Evolutionary conservation across 2,329 filamentous ascomycete genomes (phyloP).

Genomic region (Fusarium sp.): DNA sequence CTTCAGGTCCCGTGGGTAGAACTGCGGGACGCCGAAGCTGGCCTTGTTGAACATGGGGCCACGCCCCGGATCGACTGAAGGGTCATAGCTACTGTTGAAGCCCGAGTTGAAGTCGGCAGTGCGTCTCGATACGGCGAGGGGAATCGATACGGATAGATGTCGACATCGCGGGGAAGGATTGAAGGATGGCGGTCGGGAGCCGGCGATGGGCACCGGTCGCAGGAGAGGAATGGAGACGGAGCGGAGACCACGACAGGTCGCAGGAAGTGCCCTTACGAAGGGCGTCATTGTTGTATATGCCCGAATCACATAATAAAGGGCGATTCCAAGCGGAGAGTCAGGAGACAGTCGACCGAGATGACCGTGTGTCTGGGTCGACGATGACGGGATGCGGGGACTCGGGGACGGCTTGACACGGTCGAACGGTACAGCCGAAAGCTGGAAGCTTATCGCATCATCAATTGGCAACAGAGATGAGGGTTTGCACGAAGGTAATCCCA

Average conservation of each 20-base stretch:
- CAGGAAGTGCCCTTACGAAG: slow-evolving; percentile 41
- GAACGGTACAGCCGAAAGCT: slow-evolving; percentile 21
- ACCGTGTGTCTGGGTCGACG: slow-evolving; percentile 32
- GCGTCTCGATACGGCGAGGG: slow-evolving; percentile 52
- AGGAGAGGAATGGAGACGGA: slow-evolving; percentile 18
- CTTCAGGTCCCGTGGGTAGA: slow-evolving; percentile 80
- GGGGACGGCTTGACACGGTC: slow-evolving; percentile 34
- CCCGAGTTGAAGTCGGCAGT: slow-evolving; percentile 66
- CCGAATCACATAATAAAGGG: slow-evolving; percentile 40
- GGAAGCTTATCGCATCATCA: slow-evolving; percentile 28
- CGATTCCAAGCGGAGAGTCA: slow-evolving; percentile 21
- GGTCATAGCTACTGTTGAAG: slow-evolving; percentile 71
- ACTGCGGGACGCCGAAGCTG: slow-evolving; percentile 70
- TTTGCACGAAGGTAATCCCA: not conserved
- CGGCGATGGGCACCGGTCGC: slow-evolving; percentile 8
- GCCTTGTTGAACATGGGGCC: slow-evolving; percentile 71
- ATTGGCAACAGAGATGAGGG: not conserved
- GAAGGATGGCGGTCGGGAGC: slow-evolving; percentile 6
- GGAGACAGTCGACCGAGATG: slow-evolving; percentile 37
- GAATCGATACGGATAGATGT: slow-evolving; percentile 41
- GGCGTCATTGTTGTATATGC: slow-evolving; percentile 40
- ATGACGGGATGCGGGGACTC: slow-evolving; percentile 44
- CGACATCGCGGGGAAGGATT: slow-evolving; percentile 29
- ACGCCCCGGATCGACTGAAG: slow-evolving; percentile 62
- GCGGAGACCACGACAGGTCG: slow-evolving; percentile 25